phyloP scores from a whole-genome alignment of 2,329 filamentous ascomycete genomes.

The Microdochium bolleyi region DNA sequence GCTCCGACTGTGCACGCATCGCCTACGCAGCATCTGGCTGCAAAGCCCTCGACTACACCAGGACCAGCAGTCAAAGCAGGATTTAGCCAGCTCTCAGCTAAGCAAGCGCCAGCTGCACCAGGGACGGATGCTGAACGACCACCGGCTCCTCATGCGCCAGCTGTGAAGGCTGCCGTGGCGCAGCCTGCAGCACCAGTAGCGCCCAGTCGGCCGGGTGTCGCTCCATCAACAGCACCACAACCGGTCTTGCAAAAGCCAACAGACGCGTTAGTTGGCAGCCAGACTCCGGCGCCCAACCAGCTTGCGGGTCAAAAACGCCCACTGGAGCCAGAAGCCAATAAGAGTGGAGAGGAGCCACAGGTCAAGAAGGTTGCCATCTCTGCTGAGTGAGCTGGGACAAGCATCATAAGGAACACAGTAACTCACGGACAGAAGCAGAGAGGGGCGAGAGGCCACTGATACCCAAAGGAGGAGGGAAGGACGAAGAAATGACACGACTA shows the following conservation, averaged over 20 bases:
- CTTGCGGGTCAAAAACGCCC: slow-evolving; percentile 1
- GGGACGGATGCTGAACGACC: background rate
- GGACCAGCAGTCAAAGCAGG: background rate
- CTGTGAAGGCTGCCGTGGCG: background rate
- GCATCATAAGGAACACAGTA: no score
- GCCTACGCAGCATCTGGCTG: background rate
- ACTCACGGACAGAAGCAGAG: no score
- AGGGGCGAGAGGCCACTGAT: no score
- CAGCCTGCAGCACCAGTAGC: background rate
- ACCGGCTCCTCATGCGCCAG: no score
- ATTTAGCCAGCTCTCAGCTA: background rate
- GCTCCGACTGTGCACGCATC: background rate
- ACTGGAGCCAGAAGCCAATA: slow-evolving; percentile 10
- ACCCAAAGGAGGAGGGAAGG: background rate
- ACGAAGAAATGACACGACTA: background rate
- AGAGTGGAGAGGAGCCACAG: slow-evolving; percentile 16
- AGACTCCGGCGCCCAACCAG: background rate
- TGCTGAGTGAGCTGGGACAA: slow-evolving; percentile 2
- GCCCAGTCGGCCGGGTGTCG: background rate
- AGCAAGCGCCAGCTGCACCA: background rate
- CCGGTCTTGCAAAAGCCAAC: background rate
- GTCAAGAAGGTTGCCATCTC: slow-evolving; percentile 15
- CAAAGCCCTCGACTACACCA: background rate
- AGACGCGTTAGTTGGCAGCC: no score
- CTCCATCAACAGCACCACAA: background rate